Evolutionary conservation across 768 basidiomycete species (phyloP).

Genomic region (Russula vinacea): DNA sequence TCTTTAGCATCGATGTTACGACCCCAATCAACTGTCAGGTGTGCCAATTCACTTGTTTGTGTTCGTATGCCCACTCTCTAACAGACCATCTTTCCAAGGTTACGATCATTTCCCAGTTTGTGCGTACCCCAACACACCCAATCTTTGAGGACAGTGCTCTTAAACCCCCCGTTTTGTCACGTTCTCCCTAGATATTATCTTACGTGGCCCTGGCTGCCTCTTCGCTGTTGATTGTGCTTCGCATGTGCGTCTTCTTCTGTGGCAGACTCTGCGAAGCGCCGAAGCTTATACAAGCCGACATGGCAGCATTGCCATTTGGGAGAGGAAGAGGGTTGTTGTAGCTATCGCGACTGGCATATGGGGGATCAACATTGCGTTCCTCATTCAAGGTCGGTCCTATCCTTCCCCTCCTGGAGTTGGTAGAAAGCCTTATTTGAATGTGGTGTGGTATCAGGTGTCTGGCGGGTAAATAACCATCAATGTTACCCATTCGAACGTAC

Average conservation of each 20-base stretch:
- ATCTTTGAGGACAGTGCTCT: background rate
- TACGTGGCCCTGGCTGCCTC: background rate
- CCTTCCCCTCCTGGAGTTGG: no score
- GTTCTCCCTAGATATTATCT: background rate
- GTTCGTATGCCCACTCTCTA: background rate
- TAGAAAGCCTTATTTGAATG: background rate
- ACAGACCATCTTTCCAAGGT: background rate
- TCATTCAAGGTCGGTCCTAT: background rate
- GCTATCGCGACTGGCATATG: background rate
- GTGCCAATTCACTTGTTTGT: background rate
- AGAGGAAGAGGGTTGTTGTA: background rate
- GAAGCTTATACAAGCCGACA: background rate
- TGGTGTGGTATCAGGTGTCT: background rate
- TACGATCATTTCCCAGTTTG: background rate
- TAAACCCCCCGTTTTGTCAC: background rate
- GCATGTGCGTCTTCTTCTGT: slow-evolving; percentile 8
- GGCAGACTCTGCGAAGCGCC: background rate
- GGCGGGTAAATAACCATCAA: background rate
- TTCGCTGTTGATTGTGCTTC: slow-evolving; percentile 12
- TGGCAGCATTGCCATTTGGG: slow-evolving; percentile 10
- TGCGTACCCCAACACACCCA: background rate
- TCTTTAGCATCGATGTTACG: background rate
- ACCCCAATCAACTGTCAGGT: slow-evolving; percentile 19
- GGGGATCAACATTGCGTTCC: background rate
- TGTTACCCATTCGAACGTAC: background rate